Evolutionary conservation across 768 basidiomycete species (phyloP), one percentile per base, ranked within the genome.

Genomic region (Termitomyces sp.): DNA sequence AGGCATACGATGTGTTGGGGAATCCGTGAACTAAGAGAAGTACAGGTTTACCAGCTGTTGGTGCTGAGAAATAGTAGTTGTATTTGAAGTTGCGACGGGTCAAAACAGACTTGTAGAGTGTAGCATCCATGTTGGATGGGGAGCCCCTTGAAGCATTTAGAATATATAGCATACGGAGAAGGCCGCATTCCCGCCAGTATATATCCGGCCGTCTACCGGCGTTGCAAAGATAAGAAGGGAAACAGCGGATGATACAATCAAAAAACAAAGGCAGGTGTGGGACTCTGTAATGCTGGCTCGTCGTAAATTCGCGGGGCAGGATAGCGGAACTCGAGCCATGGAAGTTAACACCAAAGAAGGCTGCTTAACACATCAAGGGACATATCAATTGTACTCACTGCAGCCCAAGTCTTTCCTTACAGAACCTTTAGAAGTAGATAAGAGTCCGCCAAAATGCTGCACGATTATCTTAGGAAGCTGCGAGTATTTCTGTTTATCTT

Each of bases 21-120:
- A 80, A 81, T 20, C 80, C 81, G 56, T 82, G 81, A 16, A 76
- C 57, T 45, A 81, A 72, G 30, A 82, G 65, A 16, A 81, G 63
- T 4, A 70, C 70, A 1, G 73, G 75, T 56, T 75, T 73, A 4
- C 61, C 59, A 13, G 54, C 56, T 1, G 60, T 56, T 6, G 75
- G 55, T 1, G 70, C 61, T 12, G 68, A 61, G 61, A 62, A 65
- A 57, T 72, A 75, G 60, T 77, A 78, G 61, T 65, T 68, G 58
- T 78, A 80, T 18, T 59, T 71, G 41, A 76, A 52, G 20, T 71
- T 69, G 7, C 75, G 68, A 45, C 70, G 63, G 18, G 73, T 72
- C 7, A 58, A 59, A 56, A 69, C 20, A 33, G 68, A 57, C 33
- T 75, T 76, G 64, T 72, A 74, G 58, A 52, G 46, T 15, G 56